Conservation (phyloP, 73 alveolate species). For the Paramecium tetraurelia region DNA sequence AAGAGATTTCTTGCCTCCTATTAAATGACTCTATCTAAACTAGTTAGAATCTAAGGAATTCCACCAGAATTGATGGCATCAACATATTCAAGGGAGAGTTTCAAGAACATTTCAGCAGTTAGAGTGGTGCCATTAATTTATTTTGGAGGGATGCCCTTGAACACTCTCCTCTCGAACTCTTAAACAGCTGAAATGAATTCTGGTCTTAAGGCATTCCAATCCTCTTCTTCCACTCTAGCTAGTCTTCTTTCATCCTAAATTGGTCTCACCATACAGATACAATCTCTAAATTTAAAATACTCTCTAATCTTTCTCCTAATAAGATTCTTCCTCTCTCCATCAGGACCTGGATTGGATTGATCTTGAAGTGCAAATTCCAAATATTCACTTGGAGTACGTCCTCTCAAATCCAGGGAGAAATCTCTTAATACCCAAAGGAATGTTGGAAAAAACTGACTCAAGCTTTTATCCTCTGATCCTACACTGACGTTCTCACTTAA, state of each 20-base stretch:
- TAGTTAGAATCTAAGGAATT: conserved; percentile 84
- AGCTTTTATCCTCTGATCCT: conserved; percentile 74
- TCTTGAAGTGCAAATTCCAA: conserved; percentile 81
- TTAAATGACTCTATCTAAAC: conserved; percentile 87
- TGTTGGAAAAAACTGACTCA: conserved; percentile 83
- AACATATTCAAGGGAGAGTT: conserved; percentile 81
- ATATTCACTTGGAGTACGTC: conserved; percentile 84
- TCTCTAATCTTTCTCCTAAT: conserved; percentile 83
- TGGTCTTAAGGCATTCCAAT: conserved; percentile 73
- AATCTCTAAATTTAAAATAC: conserved; percentile 89
- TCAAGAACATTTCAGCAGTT: conserved; percentile 84
- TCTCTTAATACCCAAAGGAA: conserved; percentile 92
- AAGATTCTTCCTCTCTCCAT: conserved; percentile 75
- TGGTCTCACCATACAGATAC: conserved; percentile 90
- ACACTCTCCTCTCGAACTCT: conserved; percentile 77
- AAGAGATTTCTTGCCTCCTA: conserved; percentile 79
- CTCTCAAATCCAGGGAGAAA: conserved; percentile 86
- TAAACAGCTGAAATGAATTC: conserved; percentile 79
- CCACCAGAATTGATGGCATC: conserved; percentile 85
- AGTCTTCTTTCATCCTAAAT: conserved; percentile 83
- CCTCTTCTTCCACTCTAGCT: conserved; percentile 84
- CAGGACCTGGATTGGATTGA: conserved; percentile 67
- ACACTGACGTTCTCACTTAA: conserved; percentile 78
- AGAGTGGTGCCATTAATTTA: conserved; percentile 77
- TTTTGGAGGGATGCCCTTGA: conserved; percentile 73